Conservation (phyloP, 345 rosid species). For the Eucalyptus virginea region DNA sequence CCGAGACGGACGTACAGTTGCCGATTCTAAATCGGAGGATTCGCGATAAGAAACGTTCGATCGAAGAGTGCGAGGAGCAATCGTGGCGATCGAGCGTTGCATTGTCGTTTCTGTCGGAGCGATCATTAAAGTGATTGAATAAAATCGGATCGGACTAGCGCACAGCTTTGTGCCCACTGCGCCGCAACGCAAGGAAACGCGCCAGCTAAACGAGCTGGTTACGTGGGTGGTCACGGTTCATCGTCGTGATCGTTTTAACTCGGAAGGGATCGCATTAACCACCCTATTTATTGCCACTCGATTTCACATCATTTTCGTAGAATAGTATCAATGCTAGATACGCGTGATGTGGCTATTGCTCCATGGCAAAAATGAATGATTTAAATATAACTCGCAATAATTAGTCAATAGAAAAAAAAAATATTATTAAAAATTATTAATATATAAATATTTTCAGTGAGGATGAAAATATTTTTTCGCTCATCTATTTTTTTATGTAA, state of each 20-base stretch:
- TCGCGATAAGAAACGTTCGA: neutral
- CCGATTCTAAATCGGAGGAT: neutral
- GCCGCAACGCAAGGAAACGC: neutral
- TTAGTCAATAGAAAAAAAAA: neutral
- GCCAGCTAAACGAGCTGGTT: neutral
- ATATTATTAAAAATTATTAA: too few species aligned
- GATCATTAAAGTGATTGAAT: neutral
- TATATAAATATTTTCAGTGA: too few species aligned
- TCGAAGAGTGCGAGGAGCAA: neutral
- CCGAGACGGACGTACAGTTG: accelerated
- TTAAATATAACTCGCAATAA: neutral
- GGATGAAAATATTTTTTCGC: too few species aligned
- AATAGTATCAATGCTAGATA: neutral
- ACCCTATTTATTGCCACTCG: neutral
- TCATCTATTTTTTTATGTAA: too few species aligned
- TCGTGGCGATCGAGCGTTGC: neutral
- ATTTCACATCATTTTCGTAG: neutral
- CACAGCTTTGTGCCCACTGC: neutral
- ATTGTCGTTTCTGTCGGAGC: neutral
- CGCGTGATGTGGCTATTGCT: accelerated
- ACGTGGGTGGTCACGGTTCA: neutral
- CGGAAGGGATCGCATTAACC: neutral
- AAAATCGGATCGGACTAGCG: neutral
- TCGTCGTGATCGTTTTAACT: neutral
- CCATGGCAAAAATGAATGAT: neutral